phyloP scores from a whole-genome alignment of 176 grass and related monocot genomes.

The Pontederia crassipes region DNA sequence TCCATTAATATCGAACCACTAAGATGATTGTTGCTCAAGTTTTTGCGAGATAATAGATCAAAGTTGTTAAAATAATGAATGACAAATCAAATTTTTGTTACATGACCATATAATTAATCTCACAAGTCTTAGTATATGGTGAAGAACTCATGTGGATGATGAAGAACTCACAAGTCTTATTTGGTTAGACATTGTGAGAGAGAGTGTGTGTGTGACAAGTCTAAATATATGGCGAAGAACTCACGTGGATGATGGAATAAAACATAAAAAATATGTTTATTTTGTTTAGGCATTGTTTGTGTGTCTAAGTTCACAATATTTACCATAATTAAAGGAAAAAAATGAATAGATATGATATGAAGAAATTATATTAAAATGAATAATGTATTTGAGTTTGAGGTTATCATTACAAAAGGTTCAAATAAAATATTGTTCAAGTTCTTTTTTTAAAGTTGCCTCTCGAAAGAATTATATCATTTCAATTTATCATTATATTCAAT shows the following conservation, averaged over 20 bases:
- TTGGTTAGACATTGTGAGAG: too few relatives aligned
- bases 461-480: too few relatives aligned
- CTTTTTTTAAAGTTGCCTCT: too few relatives aligned
- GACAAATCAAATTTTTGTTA: not conserved
- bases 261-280: too few relatives aligned
- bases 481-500: too few relatives aligned
- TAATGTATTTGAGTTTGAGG: too few relatives aligned
- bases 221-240: too few relatives aligned
- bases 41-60: constrained; percentile 35
- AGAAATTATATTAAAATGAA: constrained; percentile 43
- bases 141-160: constrained; percentile 61
- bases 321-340: constrained; percentile 76
- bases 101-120: constrained; percentile 15
- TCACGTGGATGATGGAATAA: too few relatives aligned
- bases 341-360: constrained; percentile 69
- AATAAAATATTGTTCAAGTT: too few relatives aligned
- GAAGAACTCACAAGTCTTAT: constrained; percentile 63
- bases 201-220: too few relatives aligned
- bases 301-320: constrained; percentile 89
- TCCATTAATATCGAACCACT: constrained; percentile 62
- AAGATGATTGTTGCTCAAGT: constrained; percentile 85
- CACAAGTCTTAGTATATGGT: constrained; percentile 88
- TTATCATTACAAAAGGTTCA: too few relatives aligned
- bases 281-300: constrained; percentile 42
- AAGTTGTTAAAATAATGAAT: constrained; percentile 5